Conservation (phyloP, 2,329 filamentous ascomycete genomes). For the Lanzia echinophila region DNA sequence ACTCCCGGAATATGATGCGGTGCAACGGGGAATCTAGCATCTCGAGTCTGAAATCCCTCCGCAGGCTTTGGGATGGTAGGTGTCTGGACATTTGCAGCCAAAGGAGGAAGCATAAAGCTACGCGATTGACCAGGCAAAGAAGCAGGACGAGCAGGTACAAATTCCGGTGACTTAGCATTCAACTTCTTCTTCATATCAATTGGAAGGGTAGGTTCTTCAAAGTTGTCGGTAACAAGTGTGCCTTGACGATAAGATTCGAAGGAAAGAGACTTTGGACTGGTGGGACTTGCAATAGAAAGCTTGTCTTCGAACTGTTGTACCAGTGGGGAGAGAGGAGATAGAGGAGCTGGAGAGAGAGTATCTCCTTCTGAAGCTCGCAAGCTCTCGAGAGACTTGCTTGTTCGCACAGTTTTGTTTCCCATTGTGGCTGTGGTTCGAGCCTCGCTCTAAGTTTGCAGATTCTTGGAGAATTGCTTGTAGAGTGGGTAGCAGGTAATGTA, state of each 20-base stretch:
- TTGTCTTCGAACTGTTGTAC: not conserved
- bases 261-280: not conserved
- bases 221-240: conserved; percentile 6
- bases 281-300: not conserved
- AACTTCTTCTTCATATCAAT: not conserved
- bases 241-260: conserved; percentile 7
- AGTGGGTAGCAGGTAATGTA: too few species aligned
- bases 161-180: conserved; percentile 6
- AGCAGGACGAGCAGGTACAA: not conserved
- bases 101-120: not conserved
- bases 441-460: too few species aligned
- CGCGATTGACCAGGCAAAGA: not conserved
- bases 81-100: too few species aligned
- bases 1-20: too few species aligned
- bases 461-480: too few species aligned
- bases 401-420: conserved; percentile 9
- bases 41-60: too few species aligned
- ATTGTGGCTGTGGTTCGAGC: not conserved
- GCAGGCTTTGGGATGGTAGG: too few species aligned
- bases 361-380: not conserved
- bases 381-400: not conserved
- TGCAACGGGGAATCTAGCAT: too few species aligned
- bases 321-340: too few species aligned
- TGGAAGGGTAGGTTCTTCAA: not conserved
- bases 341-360: too few species aligned